Base-by-base conservation (phyloP, 2,329 filamentous ascomycete genomes). In the Beauveria asiatica region DNA sequence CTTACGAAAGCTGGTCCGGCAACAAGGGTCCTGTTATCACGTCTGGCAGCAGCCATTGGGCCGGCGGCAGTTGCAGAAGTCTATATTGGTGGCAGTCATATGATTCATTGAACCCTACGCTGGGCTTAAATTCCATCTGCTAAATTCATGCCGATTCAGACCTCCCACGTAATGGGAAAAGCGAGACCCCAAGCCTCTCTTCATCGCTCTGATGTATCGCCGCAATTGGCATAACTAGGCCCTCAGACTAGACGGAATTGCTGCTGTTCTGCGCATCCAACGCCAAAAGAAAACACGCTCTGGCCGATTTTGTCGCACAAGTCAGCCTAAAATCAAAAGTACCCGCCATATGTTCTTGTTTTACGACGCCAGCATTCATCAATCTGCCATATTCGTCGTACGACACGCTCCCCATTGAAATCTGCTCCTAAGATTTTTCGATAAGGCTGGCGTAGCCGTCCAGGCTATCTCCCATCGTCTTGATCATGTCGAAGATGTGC, bases 401-500 rank as follows among this genome's bases (percentile, higher is more conserved):
- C 25, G 23, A 59, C 57, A 25, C 49, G 48, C 49, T 52, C 23
- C 48, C 11, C 13, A n/a, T 37, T 23, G n/a, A 58, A 27, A 52
- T 11, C 5, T 45, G 48, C 48, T 39, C n/a, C 37, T 54, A 53
- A 9, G 59, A 60, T 16, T 83, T 84, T 67, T 83, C 81, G 39
- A 84, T 70, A 61, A 83, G 66, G 59, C 83, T 79, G 1, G 81
- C 82, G 65, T 84, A 85, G 4, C 77, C 76, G 60, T 85, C 82
- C 54, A 86, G 67, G 17, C 80, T 81, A 17, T 75, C 74, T 0
- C 81, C 82, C 75, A 86, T 83, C 3, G 81, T 78, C 65, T 79
- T 80, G 46, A 85, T 78, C 62, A 84, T 77, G 61, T 85, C 82
- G 65, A 85, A 85, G 7, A 85, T 80, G 65, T 85, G 82, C 11